Base-by-base conservation (phyloP, 2,329 filamentous ascomycete species). In the Colletotrichum magnum region DNA sequence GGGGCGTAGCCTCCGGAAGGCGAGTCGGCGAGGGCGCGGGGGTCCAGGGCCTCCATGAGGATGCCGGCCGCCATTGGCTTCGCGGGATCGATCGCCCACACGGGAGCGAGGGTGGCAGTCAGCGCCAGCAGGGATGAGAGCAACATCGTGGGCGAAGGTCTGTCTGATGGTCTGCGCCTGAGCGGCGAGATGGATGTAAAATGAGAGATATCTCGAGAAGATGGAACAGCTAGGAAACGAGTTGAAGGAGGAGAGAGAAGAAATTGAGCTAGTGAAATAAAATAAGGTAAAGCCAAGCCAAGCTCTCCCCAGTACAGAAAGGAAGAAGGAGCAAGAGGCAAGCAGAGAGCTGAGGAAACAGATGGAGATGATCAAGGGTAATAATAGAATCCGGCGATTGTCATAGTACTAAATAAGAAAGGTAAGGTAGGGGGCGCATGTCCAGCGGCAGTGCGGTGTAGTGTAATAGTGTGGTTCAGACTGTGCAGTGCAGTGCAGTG, bases 1-100 rank as follows among this genome's bases (percentile, higher is more conserved):
- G 95, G 95, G 2, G 90, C 88, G 79, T 98, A 98, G 70, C 89
- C 89, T 75, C 93, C 84, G 26, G 78, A 79, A 0, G 81, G 81
- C 4, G 76, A 75, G 72, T 83, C 75, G 21, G 80, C 77, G 5
- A 81, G 75, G 15, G 79, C 81, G 13, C 81, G 77, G 52, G 73
- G 58, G 39, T 72, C 68, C 52, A 73, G 36, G 28, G 65, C 57
- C 21, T 56, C 51, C 32, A 64, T 45, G 32, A 47, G 15, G 36
- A 66, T 28, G 53, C 64, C 62, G 56, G 66, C 66, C 26, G 66
- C 66, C 62, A 69, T 69, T 66, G 66, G 66, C 51, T 56, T 60
- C 15, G 52, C 56, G 36, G 62, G 62, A 56, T 69, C 62, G 43
- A 66, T 76, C 5, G 80, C 76, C 52, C 79, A 79, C 50, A 85